phyloP scores from a whole-genome alignment of 2,329 filamentous ascomycete species.

The Pseudovirgaria hyperparasitica region DNA sequence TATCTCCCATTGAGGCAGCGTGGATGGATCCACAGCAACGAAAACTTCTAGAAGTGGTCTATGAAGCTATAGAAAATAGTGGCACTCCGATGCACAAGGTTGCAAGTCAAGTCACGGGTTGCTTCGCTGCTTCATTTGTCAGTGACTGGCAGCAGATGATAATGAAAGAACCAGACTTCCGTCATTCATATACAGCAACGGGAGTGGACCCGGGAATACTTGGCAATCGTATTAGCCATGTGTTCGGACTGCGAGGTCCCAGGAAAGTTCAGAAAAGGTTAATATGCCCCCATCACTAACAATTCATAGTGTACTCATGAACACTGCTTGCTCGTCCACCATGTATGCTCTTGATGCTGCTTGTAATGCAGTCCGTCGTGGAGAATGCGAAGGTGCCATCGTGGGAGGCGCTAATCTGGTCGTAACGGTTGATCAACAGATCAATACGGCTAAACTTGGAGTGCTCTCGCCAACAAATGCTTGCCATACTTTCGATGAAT shows the following conservation, averaged over 20 bases:
- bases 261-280: conserved; percentile 1
- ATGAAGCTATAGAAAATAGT: conserved; percentile 5
- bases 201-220: conserved; percentile 4
- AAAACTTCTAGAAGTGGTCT: conserved; percentile 9
- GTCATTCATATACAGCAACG: conserved; percentile 3
- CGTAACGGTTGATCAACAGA: conserved; percentile 6
- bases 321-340: conserved; percentile 15
- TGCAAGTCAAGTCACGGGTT: conserved; percentile 4
- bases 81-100: conserved; percentile 6
- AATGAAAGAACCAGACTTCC: conserved; percentile 4
- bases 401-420: conserved; percentile 12
- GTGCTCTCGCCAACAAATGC: conserved; percentile 9
- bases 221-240: conserved; percentile 1
- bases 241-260: conserved; percentile 2
- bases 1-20: conserved; percentile 6
- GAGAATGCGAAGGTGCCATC: conserved; percentile 13
- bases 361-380: conserved; percentile 7
- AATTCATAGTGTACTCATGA: conserved; percentile 9
- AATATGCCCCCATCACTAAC: neutral
- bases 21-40: conserved; percentile 13
- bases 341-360: conserved; percentile 15
- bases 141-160: conserved; percentile 3
- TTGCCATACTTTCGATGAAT: conserved; percentile 12
- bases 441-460: conserved; percentile 9
- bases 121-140: conserved; percentile 6